Conservation (phyloP, 1,284 basidiomycete species). For the Somion occarium region DNA sequence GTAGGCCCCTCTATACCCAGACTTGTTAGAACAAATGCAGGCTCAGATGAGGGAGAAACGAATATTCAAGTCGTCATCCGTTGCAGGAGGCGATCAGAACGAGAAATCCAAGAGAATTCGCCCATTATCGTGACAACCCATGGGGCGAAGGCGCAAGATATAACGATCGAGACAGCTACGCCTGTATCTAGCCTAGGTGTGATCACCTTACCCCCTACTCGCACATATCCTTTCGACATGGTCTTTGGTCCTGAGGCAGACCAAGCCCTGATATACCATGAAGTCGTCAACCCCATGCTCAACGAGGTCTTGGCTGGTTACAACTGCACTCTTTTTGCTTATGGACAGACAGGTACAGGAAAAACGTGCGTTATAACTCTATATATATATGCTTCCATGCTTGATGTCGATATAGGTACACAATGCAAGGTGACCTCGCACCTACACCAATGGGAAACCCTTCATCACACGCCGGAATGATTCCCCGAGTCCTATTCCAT, state of each 20-base stretch:
- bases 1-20: constrained; percentile 16
- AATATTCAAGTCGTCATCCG: constrained; percentile 93
- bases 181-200: constrained; percentile 63
- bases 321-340: constrained; percentile 98
- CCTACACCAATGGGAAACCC: constrained; percentile 86
- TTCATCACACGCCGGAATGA: constrained; percentile 90
- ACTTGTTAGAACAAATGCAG: constrained; percentile 4
- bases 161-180: constrained; percentile 75
- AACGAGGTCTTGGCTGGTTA: constrained; percentile 93
- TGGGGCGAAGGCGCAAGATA: constrained; percentile 67
- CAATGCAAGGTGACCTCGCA: constrained; percentile 90
- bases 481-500: constrained; percentile 92
- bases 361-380: constrained; percentile 83
- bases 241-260: constrained; percentile 98
- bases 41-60: constrained; percentile 45
- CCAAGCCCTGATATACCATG: constrained; percentile 90
- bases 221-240: constrained; percentile 88
- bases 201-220: constrained; percentile 61
- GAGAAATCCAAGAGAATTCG: constrained; percentile 77
- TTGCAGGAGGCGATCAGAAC: constrained; percentile 77
- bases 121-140: constrained; percentile 77
- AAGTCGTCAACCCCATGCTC: constrained; percentile 91
- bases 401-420: constrained; percentile 53
- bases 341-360: constrained; percentile 98
- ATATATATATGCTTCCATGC: constrained; percentile 1